phyloP scores from a whole-genome alignment of 495 filamentous ascomycete genomes.

The Daldinia decipiens region DNA sequence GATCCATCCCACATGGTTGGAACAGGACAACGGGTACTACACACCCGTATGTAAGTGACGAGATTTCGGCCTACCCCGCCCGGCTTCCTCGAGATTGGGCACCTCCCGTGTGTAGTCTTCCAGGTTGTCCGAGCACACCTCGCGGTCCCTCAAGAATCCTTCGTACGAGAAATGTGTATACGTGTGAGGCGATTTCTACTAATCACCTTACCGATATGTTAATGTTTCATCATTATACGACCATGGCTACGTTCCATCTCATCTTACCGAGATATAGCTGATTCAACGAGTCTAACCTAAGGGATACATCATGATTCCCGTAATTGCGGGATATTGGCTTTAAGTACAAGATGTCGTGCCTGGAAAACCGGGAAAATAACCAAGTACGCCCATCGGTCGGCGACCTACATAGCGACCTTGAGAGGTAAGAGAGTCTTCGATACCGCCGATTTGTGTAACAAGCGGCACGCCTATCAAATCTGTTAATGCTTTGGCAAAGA shows the following conservation, averaged over 20 bases:
- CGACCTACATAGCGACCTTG: slow-evolving; percentile 3
- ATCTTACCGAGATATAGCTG: background rate
- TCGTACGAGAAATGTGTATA: background rate
- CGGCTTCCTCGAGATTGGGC: background rate
- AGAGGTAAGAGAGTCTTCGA: slow-evolving; percentile 6
- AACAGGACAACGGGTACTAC: slow-evolving; percentile 7
- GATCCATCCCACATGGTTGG: slow-evolving; percentile 5
- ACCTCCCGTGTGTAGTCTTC: background rate
- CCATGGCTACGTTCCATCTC: background rate
- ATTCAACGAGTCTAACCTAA: background rate
- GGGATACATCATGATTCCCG: background rate
- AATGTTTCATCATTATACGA: background rate
- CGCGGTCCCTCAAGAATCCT: background rate
- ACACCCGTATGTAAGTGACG: slow-evolving; percentile 7
- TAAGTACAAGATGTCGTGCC: background rate
- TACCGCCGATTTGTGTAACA: slow-evolving; percentile 42
- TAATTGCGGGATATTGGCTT: background rate
- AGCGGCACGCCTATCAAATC: slow-evolving; percentile 27
- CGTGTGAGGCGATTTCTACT: background rate
- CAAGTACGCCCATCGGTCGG: slow-evolving; percentile 9
- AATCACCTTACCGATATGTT: background rate
- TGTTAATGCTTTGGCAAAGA: slow-evolving; percentile 28
- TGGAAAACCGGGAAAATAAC: background rate
- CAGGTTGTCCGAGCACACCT: background rate
- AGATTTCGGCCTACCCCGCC: slow-evolving; percentile 11